phyloP scores from a whole-genome alignment of 192 early-diverging fungal genomes.

The Chytriomyces sp. region DNA sequence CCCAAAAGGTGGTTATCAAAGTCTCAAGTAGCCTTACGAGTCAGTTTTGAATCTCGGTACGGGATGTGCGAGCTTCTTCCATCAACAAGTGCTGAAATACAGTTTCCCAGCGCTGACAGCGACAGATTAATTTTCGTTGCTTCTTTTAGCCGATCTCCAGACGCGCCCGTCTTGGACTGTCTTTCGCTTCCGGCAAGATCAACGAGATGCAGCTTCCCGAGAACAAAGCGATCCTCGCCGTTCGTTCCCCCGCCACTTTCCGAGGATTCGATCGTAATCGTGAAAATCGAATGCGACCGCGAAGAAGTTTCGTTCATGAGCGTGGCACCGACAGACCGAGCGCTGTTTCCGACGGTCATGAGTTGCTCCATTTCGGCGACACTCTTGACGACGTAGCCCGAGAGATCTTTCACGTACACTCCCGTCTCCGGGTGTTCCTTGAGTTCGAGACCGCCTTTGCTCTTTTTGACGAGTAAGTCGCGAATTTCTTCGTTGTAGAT shows the following conservation, averaged over 20 bases:
- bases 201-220: slow-evolving; percentile 67
- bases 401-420: slow-evolving; percentile 69
- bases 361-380: slow-evolving; percentile 63
- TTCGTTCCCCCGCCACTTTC: slow-evolving; percentile 48
- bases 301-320: slow-evolving; percentile 67
- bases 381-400: slow-evolving; percentile 59
- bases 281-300: slow-evolving; percentile 68
- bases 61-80: slow-evolving; percentile 66
- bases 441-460: slow-evolving; percentile 53
- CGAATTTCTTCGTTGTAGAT: slow-evolving; percentile 66
- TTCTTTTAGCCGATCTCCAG: slow-evolving; percentile 67
- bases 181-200: slow-evolving; percentile 69
- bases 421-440: slow-evolving; percentile 72
- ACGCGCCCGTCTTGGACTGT: slow-evolving; percentile 67
- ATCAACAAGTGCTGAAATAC: slow-evolving; percentile 68
- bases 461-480: slow-evolving; percentile 53
- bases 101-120: slow-evolving; percentile 67
- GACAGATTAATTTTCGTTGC: slow-evolving; percentile 70
- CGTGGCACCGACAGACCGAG: slow-evolving; percentile 66
- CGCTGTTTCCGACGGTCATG: slow-evolving; percentile 62
- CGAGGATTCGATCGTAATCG: slow-evolving; percentile 65
- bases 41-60: slow-evolving; percentile 70
- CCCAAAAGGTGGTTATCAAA: background rate
- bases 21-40: slow-evolving; percentile 44
- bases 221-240: slow-evolving; percentile 60